Base-by-base conservation (phyloP, 805 yeast genomes). In the Monosporozyma servazzii region DNA sequence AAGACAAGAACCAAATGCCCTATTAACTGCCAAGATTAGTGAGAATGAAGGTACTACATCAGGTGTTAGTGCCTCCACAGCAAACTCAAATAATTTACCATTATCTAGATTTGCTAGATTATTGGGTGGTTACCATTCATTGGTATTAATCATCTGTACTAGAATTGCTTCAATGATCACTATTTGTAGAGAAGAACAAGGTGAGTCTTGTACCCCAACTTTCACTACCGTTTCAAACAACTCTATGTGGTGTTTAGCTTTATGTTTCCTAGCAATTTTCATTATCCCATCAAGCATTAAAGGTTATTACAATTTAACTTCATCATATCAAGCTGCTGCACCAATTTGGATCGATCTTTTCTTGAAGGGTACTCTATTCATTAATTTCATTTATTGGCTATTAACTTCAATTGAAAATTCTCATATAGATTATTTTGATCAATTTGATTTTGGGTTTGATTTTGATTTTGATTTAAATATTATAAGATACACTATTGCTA, bases 131-230 rank as follows among this genome's bases (percentile, higher is more conserved):
- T 79, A 81, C 65, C 96, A 90, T 67, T 77, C 91, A 0, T 55
- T 83, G 0, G 75, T 85, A 0, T 79, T 89, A 55, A 72, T 88
- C 29, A 50, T 86, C 2, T 71, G 88, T 9, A 76, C 93, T 0
- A 74, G 96, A 57, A 31, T 86, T 1, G 75, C 84, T 0, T 78
- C 95, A 0, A 67, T 74, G 53, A 83, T 88, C n/a, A 80, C 83
- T 15, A 73, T 86, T n/a, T 93, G 99, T 61, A 80, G 99, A 51
- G 98, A 91, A 64, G 99, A 93, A 61, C 98, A 93, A 67, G 84
- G 88, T 8, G 78, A 78, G 1, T 72, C 76, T 50, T 93, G 98
- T 66, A 64, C 65, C 1, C 80, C 91, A 7, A 88, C 86, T 2
- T 93, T 90, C 60, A 77, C 71, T 13, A 77, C 78, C 58, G 59